phyloP scores from a whole-genome alignment of 2,329 filamentous ascomycete genomes.

The Scedosporium apiospermum region DNA sequence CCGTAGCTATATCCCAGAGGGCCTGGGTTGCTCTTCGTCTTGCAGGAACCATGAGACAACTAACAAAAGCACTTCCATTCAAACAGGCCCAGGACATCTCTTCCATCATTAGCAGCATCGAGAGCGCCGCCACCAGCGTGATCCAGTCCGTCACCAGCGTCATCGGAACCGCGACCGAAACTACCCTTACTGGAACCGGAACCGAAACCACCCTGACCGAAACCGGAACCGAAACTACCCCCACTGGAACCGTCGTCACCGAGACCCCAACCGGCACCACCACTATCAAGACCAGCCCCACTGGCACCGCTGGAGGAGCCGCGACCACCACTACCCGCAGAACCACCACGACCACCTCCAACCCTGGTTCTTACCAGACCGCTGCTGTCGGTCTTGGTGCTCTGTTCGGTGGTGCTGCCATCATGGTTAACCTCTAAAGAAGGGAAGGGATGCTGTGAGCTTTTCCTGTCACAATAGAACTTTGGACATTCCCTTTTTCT shows the following conservation, averaged over 20 bases:
- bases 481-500: not conserved
- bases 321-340: conserved; percentile 8
- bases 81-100: conserved; percentile 7
- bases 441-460: not conserved
- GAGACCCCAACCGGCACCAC: conserved; percentile 8
- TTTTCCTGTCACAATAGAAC: not conserved
- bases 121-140: not conserved
- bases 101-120: not conserved
- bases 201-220: conserved; percentile 9
- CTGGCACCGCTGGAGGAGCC: conserved; percentile 14
- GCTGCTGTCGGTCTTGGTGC: conserved; percentile 34
- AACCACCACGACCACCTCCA: conserved; percentile 3
- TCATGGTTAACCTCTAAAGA: conserved; percentile 34
- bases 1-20: not conserved
- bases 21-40: no score
- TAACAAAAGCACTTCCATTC: not conserved
- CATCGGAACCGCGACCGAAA: conserved; percentile 10
- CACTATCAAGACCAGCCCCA: conserved; percentile 12
- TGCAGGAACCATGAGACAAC: not conserved
- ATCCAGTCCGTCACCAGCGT: conserved; percentile 7
- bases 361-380: conserved; percentile 14
- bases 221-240: conserved; percentile 8
- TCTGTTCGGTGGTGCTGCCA: conserved; percentile 35
- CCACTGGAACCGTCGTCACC: conserved; percentile 4
- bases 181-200: conserved; percentile 10